Base-by-base conservation (phyloP, 2,329 filamentous ascomycete genomes). In the Monosporascus ibericus region DNA sequence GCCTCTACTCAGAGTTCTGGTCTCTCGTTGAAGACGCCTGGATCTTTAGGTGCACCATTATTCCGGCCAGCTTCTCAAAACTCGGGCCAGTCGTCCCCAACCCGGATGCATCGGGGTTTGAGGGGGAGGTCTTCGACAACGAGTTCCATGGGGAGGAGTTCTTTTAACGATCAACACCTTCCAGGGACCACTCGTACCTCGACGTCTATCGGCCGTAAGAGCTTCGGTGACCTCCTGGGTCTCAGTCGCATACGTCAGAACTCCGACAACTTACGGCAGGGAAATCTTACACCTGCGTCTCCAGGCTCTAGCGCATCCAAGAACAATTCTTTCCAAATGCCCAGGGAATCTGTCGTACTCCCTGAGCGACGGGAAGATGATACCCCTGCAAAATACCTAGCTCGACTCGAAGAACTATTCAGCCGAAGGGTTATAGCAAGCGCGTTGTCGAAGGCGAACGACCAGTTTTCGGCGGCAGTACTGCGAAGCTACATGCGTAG, bases 401-500 rank as follows among this genome's bases (percentile, higher is more conserved):
- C 87, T 37, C 85, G 90, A 25, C 76, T 97, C 2, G 90, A 97
- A 68, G 88, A 88, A 55, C 80, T 85, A 42, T 79, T 95, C 17
- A 88, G 85, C 39, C 85, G 89, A 52, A 89, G 91, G 58, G 81
- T 88, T 50, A 92, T 99, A 60, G 92, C 91, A 15, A 88, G 87
- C 47, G 84, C 90, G 17, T 73, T 99, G 25, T 92, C 90, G 18
- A 95, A 95, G 65, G 88, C 85, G n/a, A 82, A 82, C 2, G 92
- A 99, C 62, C 73, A 85, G 0, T 99, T 97, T 68, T 88, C 86
- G 47, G 82, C 85, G 54, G 84, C 89, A 1, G 91, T 95, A 3
- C 71, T 99, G 52, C 84, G 92, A 55, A 96, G 92, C 65, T 97
- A 96, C 65, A 97, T 97, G 87, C 85, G 92, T 50, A 87, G 87